These are phyloP conservation scores for Aspergillus melleus DNA, from an alignment of 2,329 filamentous ascomycete species.

Conservation along the genomic window DNA sequence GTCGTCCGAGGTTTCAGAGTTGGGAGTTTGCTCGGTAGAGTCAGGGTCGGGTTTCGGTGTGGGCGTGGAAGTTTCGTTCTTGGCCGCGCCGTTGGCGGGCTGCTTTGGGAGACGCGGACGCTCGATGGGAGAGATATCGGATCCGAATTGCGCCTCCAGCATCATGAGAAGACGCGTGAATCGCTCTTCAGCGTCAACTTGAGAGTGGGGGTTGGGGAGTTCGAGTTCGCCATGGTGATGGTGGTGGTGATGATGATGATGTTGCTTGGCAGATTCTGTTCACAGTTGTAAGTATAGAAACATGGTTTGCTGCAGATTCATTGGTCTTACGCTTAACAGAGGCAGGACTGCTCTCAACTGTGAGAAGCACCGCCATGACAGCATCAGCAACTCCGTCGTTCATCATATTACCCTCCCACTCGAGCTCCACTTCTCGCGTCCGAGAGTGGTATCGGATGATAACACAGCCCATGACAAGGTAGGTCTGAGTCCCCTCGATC, in stretches of 20 bases:
- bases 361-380: conserved; percentile 87
- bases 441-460: conserved; percentile 70
- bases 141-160: conserved; percentile 94
- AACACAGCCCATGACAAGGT: conserved; percentile 85
- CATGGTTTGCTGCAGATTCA: background rate
- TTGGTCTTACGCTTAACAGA: conserved; percentile 74
- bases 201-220: conserved; percentile 70
- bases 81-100: conserved; percentile 14
- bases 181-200: conserved; percentile 70
- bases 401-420: conserved; percentile 97
- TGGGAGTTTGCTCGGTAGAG: conserved; percentile 16
- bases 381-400: conserved; percentile 99
- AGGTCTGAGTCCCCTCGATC: conserved; percentile 41
- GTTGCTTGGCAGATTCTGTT: conserved; percentile 60
- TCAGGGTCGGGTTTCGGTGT: background rate
- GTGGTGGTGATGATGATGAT: conserved; percentile 47
- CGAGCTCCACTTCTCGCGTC: conserved; percentile 80
- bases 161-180: conserved; percentile 89
- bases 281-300: conserved; percentile 20
- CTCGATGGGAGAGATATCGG: conserved; percentile 76
- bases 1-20: conserved; percentile 40
- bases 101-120: conserved; percentile 52
- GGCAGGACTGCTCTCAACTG: conserved; percentile 89
- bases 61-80: conserved; percentile 12
- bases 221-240: conserved; percentile 44